phyloP scores from a whole-genome alignment of 306 rosid species.

The Prunus fruticosa region DNA sequence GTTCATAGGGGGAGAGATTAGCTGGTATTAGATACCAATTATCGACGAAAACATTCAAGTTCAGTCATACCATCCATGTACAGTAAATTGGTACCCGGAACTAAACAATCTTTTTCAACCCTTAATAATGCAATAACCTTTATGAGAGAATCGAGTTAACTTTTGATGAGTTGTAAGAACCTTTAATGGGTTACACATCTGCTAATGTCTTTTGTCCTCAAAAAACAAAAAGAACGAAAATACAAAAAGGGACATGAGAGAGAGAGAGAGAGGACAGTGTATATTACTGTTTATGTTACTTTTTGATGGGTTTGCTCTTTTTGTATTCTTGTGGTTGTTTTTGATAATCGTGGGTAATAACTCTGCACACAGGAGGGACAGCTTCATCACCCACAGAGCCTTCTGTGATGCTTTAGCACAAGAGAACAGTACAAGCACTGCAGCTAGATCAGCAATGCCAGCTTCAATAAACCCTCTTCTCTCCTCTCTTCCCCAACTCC shows the following conservation, averaged over 20 bases:
- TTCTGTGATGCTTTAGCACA: slow-evolving; percentile 84
- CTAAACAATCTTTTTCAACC: too few species aligned
- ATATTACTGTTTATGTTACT: not conserved
- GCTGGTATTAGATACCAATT: too few species aligned
- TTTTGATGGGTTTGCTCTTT: slow-evolving; percentile 7
- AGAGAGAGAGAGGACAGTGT: not conserved
- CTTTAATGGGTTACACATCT: slow-evolving; percentile 17
- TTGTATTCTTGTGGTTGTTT: slow-evolving; percentile 31
- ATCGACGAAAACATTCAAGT: too few species aligned
- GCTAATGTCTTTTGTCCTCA: slow-evolving; percentile 6
- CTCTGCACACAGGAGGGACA: slow-evolving; percentile 62
- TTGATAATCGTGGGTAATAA: not conserved
- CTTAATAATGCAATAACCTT: too few species aligned
- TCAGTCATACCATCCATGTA: too few species aligned
- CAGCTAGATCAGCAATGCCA: slow-evolving; percentile 28
- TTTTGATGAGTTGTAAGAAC: not conserved
- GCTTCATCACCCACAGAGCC: slow-evolving; percentile 87
- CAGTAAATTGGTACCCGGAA: too few species aligned
- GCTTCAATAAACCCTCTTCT: slow-evolving; percentile 31
- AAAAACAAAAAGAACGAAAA: slow-evolving; percentile 21
- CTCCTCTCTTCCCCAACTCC: slow-evolving; percentile 36
- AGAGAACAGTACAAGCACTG: slow-evolving; percentile 34
- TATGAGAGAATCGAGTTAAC: too few species aligned
- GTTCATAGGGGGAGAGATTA: too few species aligned
- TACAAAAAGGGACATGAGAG: slow-evolving; percentile 15